phyloP scores from a whole-genome alignment of 495 filamentous ascomycete species.

The Talaromyces nanjingensis region DNA sequence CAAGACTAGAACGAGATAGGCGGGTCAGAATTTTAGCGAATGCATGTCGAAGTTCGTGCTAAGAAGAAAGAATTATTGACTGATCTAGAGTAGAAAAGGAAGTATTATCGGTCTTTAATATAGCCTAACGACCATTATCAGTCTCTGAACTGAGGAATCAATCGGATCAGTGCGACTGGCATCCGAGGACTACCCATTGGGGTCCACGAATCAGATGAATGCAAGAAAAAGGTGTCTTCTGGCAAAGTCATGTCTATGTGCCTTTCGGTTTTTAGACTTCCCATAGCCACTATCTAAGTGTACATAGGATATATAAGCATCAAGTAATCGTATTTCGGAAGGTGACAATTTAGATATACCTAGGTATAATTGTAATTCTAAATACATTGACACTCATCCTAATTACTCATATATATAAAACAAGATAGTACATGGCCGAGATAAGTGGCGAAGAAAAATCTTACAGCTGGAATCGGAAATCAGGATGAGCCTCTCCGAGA shows the following conservation, averaged over 20 bases:
- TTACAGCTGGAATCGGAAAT: constrained; percentile 32
- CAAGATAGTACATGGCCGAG: not conserved
- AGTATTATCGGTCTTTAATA: not conserved
- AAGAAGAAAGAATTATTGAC: not conserved
- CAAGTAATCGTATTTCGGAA: not conserved
- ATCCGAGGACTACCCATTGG: not conserved
- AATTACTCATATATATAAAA: not conserved
- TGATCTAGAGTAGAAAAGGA: not conserved
- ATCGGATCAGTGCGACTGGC: not conserved
- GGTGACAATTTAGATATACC: not conserved
- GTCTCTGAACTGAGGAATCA: not conserved
- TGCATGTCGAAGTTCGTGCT: not conserved
- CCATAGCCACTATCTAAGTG: not conserved
- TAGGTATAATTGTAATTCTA: not conserved
- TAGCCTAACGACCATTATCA: not conserved
- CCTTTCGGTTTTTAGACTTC: not conserved
- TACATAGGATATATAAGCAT: not conserved
- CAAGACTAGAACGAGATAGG: not conserved
- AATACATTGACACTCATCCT: not conserved
- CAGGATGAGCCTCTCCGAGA: constrained; percentile 43
- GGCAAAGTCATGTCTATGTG: not conserved
- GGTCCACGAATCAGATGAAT: not conserved
- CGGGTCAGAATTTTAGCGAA: not conserved
- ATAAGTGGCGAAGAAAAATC: not conserved
- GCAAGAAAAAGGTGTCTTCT: not conserved